phyloP scores from a whole-genome alignment of 164 flowering plant genomes.

The Houttuynia cordata region DNA sequence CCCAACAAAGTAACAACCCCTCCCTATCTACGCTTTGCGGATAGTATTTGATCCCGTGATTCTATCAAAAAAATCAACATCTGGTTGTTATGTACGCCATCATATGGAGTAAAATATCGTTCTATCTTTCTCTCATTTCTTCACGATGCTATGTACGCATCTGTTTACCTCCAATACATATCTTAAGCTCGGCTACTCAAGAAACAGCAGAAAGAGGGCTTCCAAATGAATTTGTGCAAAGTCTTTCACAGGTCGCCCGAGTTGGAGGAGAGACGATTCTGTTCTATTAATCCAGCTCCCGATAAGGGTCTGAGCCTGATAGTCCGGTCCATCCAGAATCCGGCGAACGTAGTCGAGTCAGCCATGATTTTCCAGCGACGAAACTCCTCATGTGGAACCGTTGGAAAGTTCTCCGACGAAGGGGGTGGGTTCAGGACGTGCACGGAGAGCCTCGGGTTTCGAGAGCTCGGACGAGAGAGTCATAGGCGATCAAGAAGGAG shows the following conservation, averaged over 20 bases:
- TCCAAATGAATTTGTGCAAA: background rate
- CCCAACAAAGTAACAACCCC: too few relatives aligned
- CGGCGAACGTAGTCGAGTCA: background rate
- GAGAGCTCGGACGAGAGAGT: conserved; percentile 41
- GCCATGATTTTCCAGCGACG: background rate
- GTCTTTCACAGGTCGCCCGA: background rate
- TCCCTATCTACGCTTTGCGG: too few relatives aligned
- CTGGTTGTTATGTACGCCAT: too few relatives aligned
- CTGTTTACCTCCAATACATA: background rate
- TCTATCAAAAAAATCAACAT: too few relatives aligned
- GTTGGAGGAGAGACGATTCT: background rate
- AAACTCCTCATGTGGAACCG: background rate
- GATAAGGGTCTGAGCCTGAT: background rate
- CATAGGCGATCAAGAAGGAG: conserved; percentile 1
- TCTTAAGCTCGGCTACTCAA: background rate
- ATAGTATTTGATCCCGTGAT: too few relatives aligned
- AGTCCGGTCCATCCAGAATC: background rate
- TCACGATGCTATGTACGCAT: background rate
- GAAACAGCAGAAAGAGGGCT: background rate
- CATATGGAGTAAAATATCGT: background rate
- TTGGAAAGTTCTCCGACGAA: background rate
- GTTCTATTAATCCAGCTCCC: background rate
- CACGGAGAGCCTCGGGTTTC: conserved; percentile 54
- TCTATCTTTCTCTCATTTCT: background rate
- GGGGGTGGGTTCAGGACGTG: conserved; percentile 40